A percentile compares a stretch with the other conserved stretches of the same genome.
These are phyloP conservation scores for Termitomyces heimii DNA, from an alignment of 768 basidiomycete species.

Conservation along the genomic window DNA sequence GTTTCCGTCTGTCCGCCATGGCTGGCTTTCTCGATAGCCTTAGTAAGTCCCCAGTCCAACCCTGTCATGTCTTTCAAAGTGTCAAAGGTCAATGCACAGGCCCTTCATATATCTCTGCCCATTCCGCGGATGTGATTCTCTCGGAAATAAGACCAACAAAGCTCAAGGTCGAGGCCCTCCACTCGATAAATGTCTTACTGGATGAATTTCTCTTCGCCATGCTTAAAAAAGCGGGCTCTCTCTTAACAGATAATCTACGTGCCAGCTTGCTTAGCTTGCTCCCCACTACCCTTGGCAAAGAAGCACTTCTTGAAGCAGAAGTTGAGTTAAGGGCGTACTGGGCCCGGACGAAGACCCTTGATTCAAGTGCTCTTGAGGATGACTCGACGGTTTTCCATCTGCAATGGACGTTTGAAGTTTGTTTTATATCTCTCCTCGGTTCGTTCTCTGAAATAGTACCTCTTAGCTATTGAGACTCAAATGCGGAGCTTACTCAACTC, in stretches of 20 bases:
- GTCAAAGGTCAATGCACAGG: slow-evolving; percentile 25
- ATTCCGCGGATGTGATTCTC: slow-evolving; percentile 87
- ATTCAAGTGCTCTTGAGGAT: slow-evolving; percentile 33
- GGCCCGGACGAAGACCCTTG: slow-evolving; percentile 54
- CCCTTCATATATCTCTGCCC: slow-evolving; percentile 74
- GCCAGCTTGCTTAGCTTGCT: slow-evolving; percentile 65
- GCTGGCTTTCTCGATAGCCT: slow-evolving; percentile 31
- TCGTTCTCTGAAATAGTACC: slow-evolving; percentile 4
- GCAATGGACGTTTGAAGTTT: slow-evolving; percentile 73
- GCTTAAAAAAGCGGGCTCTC: slow-evolving; percentile 57
- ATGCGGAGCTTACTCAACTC: slow-evolving; percentile 83
- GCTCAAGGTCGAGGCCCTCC: slow-evolving; percentile 73
- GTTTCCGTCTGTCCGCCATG: slow-evolving; percentile 27
- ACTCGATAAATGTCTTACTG: slow-evolving; percentile 71
- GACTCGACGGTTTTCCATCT: slow-evolving; percentile 58
- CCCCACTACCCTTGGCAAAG: slow-evolving; percentile 82
- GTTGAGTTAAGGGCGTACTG: slow-evolving; percentile 87
- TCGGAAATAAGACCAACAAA: slow-evolving; percentile 91
- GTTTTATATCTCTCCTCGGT: slow-evolving; percentile 13
- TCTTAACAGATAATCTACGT: slow-evolving; percentile 71
- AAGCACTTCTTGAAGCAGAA: slow-evolving; percentile 89
- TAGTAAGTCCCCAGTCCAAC: slow-evolving; percentile 26
- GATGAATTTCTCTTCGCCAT: slow-evolving; percentile 81
- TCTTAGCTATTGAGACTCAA: slow-evolving; percentile 60
- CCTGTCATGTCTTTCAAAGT: neutral